A percentile compares a stretch with the other conserved stretches of the same genome.
Conservation (phyloP, 1,139 yeast species). For the Waltiozyma sp. region DNA sequence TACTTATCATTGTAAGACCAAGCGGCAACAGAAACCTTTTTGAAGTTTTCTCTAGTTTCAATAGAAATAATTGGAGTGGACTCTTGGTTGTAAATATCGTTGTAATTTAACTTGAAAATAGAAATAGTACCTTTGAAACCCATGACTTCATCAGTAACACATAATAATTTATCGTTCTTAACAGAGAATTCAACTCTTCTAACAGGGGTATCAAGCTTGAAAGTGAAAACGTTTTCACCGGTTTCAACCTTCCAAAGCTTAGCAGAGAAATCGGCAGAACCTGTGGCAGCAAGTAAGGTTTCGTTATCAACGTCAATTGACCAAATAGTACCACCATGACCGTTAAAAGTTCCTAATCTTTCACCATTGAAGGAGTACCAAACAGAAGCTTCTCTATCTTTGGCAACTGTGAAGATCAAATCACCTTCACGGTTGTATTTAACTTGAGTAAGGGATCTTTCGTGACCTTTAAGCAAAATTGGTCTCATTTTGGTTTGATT, state of each 20-base stretch:
- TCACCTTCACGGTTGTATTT: slow-evolving; percentile 95
- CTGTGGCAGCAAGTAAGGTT: slow-evolving; percentile 67
- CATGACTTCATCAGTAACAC: slow-evolving; percentile 89
- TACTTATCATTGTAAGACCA: slow-evolving; percentile 72
- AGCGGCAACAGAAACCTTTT: slow-evolving; percentile 75
- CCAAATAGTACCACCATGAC: slow-evolving; percentile 94
- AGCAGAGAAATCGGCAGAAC: slow-evolving; percentile 82
- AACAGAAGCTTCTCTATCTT: slow-evolving; percentile 79
- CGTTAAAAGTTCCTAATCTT: slow-evolving; percentile 84
- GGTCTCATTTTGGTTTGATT: slow-evolving; percentile 34
- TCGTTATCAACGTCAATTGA: slow-evolving; percentile 77
- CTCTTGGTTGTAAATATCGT: slow-evolving; percentile 27
- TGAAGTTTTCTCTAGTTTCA: slow-evolving; percentile 45
- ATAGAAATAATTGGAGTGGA: slow-evolving; percentile 54
- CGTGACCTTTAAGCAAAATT: slow-evolving; percentile 59
- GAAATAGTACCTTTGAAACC: slow-evolving; percentile 73
- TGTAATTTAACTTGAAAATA: slow-evolving; percentile 49
- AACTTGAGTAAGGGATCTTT: slow-evolving; percentile 83
- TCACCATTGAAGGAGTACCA: slow-evolving; percentile 97
- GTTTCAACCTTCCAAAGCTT: slow-evolving; percentile 77
- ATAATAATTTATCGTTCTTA: slow-evolving; percentile 55
- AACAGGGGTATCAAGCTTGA: slow-evolving; percentile 76
- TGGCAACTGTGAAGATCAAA: slow-evolving; percentile 81
- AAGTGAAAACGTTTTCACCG: slow-evolving; percentile 67
- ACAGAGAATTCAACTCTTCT: slow-evolving; percentile 85